These are phyloP conservation scores for Pleomassaria siparia DNA, from an alignment of 2,329 filamentous ascomycete genomes.

Conservation along the genomic window DNA sequence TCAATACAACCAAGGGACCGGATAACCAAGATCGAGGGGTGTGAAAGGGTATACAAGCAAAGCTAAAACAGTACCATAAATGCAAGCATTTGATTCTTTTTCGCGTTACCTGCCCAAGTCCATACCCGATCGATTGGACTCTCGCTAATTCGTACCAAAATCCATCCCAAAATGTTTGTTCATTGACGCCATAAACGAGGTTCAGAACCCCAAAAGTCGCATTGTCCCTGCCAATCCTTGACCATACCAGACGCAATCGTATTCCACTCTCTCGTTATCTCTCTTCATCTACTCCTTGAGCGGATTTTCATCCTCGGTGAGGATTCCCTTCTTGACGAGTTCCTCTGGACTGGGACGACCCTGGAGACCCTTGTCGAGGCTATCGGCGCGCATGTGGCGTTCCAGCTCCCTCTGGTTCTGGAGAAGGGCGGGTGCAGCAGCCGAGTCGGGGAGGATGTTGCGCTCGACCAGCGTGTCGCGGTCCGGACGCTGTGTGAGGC, in stretches of 20 bases:
- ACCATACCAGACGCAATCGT: neutral
- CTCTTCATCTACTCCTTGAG: constrained; percentile 22
- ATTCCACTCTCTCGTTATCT: neutral
- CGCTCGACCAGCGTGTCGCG: constrained; percentile 78
- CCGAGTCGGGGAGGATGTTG: constrained; percentile 86
- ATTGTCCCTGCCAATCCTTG: neutral
- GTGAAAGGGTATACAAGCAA: neutral
- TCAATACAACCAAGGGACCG: too few species aligned
- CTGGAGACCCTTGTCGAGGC: constrained; percentile 82
- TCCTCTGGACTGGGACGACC: constrained; percentile 74
- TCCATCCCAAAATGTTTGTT: constrained; percentile 2
- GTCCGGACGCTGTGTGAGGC: constrained; percentile 64
- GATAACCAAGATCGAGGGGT: neutral
- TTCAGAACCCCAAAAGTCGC: constrained; percentile 4
- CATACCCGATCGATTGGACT: neutral
- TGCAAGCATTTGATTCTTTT: neutral
- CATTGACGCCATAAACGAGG: constrained; percentile 1
- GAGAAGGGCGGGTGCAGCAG: constrained; percentile 74
- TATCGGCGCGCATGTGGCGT: constrained; percentile 84
- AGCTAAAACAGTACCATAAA: neutral
- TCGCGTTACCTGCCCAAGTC: neutral
- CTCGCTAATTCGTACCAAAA: too few species aligned
- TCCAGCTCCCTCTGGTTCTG: constrained; percentile 82
- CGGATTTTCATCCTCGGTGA: constrained; percentile 52
- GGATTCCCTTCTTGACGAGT: constrained; percentile 76